Conservation (phyloP, 257 asterid genomes). For the Gentiana macrophylla region DNA sequence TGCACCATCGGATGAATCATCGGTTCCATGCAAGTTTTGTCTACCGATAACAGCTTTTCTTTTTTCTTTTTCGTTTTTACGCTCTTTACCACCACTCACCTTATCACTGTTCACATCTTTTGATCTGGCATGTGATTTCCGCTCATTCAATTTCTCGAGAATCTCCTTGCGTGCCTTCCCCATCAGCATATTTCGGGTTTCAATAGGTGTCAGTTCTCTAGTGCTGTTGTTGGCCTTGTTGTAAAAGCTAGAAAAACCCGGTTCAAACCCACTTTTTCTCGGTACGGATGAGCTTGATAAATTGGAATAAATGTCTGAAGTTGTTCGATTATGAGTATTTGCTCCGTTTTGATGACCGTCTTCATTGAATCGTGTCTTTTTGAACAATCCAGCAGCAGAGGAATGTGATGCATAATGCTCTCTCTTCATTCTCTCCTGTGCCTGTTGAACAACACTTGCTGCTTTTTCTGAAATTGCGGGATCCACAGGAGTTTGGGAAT, state of each 20-base stretch:
- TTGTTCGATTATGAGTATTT: constrained; percentile 12
- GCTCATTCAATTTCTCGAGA: constrained; percentile 25
- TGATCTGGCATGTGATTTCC: constrained; percentile 18
- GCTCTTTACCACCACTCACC: constrained; percentile 12
- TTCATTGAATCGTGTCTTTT: constrained; percentile 37
- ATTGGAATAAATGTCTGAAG: no score
- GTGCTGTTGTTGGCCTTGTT: constrained; percentile 24
- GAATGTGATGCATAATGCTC: constrained; percentile 34
- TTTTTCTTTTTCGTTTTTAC: constrained; percentile 22
- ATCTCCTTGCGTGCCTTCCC: constrained; percentile 40
- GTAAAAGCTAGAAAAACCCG: constrained; percentile 17
- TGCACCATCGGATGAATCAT: constrained; percentile 27
- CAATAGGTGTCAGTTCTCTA: constrained; percentile 33
- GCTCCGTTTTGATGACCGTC: constrained; percentile 20
- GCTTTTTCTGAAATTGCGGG: constrained; percentile 46
- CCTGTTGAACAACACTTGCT: constrained; percentile 39
- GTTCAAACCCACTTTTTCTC: constrained; percentile 23
- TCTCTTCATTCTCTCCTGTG: constrained; percentile 48
- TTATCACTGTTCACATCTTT: constrained; percentile 16
- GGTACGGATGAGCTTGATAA: constrained; percentile 15
- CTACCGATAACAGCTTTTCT: constrained; percentile 9
- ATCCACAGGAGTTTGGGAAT: constrained; percentile 23
- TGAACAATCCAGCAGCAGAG: constrained; percentile 13
- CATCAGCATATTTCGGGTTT: constrained; percentile 33
- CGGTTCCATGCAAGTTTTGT: constrained; percentile 25